Percentiles rank a stretch among this genome's conserved stretches.
phyloP scores from a whole-genome alignment of 2,329 filamentous ascomycete genomes.

The Aspergillus terreus region DNA sequence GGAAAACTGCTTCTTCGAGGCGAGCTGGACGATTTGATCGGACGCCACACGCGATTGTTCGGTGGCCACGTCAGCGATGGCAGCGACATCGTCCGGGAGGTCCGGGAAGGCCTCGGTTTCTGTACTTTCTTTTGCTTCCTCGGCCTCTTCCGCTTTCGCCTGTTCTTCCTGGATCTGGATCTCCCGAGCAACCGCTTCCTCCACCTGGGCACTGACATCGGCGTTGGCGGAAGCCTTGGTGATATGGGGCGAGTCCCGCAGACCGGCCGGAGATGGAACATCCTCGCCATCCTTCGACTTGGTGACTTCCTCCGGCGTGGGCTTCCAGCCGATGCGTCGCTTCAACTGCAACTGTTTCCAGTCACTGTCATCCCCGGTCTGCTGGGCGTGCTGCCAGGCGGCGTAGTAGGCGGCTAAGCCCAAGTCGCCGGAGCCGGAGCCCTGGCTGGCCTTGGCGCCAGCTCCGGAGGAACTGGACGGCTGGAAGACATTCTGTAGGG shows the following conservation, averaged over 20 bases:
- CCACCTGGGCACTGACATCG: conserved; percentile 68
- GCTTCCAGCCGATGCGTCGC: conserved; percentile 85
- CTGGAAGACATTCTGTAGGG: conserved; percentile 76
- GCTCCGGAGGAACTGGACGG: conserved; percentile 49
- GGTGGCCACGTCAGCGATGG: conserved; percentile 48
- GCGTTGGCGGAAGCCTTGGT: conserved; percentile 50
- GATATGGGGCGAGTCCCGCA: conserved; percentile 60
- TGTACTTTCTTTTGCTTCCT: conserved; percentile 23
- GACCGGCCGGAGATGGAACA: conserved; percentile 41
- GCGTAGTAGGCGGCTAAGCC: conserved; percentile 89
- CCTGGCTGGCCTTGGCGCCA: conserved; percentile 56
- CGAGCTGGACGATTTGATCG: conserved; percentile 72
- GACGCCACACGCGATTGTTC: conserved; percentile 68
- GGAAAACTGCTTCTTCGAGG: conserved; percentile 67
- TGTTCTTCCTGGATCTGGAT: conserved; percentile 60
- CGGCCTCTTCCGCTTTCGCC: conserved; percentile 39
- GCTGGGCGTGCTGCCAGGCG: conserved; percentile 76
- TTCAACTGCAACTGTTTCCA: conserved; percentile 91
- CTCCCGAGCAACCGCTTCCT: conserved; percentile 78
- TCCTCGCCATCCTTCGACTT: conserved; percentile 19
- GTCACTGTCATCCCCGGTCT: conserved; percentile 67
- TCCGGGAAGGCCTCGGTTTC: conserved; percentile 26
- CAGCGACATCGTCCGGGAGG: conserved; percentile 33
- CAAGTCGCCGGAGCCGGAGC: conserved; percentile 54
- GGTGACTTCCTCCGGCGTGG: conserved; percentile 38